Conservation (phyloP, 75 land plant species). For the Pinus taeda region DNA sequence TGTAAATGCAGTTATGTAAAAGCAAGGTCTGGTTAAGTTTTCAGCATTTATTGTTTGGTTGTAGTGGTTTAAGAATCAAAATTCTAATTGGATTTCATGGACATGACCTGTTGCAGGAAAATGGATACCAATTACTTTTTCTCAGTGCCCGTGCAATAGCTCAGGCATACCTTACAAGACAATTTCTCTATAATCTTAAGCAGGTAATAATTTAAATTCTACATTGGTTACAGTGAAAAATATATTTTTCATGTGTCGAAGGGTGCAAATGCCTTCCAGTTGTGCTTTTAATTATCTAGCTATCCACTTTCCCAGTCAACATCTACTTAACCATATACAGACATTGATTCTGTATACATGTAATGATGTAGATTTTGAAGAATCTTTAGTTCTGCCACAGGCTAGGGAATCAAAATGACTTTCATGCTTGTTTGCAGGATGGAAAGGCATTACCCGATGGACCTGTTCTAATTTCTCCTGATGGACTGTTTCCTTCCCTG, state of each 20-base stretch:
- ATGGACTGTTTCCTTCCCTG: conserved; percentile 72
- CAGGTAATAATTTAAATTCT: conserved; percentile 53
- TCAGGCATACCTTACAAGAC: conserved; percentile 90
- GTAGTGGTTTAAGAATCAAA: background rate
- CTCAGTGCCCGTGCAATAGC: conserved; percentile 96
- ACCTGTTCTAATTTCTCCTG: conserved; percentile 82
- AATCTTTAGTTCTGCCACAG: no score
- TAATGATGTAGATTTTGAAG: background rate
- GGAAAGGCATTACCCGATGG: conserved; percentile 76
- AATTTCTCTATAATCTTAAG: conserved; percentile 78
- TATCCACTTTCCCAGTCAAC: no score
- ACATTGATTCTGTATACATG: background rate
- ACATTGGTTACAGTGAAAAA: background rate
- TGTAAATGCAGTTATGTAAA: background rate
- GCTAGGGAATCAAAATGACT: background rate
- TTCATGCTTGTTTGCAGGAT: conserved; percentile 43
- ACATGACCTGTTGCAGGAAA: conserved; percentile 43
- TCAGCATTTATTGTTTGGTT: background rate
- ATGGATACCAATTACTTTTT: conserved; percentile 92
- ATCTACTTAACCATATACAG: background rate
- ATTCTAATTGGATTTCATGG: background rate
- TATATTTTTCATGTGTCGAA: background rate
- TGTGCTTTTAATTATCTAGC: background rate
- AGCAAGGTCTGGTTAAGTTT: background rate
- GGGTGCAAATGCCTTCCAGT: background rate